Percentiles rank a stretch among this genome's conserved stretches.
Evolutionary conservation across 345 rosid species (phyloP).

Genomic region (Rhizophora apiculata): DNA sequence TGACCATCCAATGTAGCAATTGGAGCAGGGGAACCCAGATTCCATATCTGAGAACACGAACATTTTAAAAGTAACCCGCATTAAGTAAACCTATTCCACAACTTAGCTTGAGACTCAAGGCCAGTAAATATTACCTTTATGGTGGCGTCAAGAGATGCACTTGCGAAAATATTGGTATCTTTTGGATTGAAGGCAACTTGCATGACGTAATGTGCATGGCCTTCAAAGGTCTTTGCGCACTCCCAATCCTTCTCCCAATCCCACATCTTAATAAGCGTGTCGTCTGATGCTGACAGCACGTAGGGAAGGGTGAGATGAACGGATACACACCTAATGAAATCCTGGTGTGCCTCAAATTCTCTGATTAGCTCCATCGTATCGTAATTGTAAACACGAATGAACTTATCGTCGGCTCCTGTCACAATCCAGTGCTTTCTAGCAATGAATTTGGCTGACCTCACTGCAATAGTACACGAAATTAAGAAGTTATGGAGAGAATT

Average conservation of each 20-base stretch:
- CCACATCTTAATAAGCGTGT: slow-evolving; percentile 36
- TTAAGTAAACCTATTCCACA: not conserved
- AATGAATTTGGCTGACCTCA: slow-evolving; percentile 40
- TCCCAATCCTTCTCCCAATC: slow-evolving; percentile 48
- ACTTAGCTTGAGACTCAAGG: not conserved
- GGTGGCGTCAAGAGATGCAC: slow-evolving; percentile 39
- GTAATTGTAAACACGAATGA: slow-evolving; percentile 29
- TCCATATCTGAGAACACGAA: slow-evolving; percentile 30
- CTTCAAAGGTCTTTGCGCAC: slow-evolving; percentile 31
- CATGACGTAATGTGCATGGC: slow-evolving; percentile 47
- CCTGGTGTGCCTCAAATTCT: slow-evolving; percentile 38
- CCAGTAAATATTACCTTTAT: slow-evolving; percentile 20
- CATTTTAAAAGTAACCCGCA: not conserved
- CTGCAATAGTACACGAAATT: slow-evolving; percentile 16
- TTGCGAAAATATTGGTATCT: slow-evolving; percentile 23
- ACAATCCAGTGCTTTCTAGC: slow-evolving; percentile 34
- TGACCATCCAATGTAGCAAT: slow-evolving; percentile 23
- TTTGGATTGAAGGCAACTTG: slow-evolving; percentile 23
- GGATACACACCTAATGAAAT: slow-evolving; percentile 30
- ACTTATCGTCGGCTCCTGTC: slow-evolving; percentile 36
- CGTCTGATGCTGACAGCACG: slow-evolving; percentile 37
- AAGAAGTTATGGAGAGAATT: not conserved
- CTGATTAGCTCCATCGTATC: slow-evolving; percentile 28
- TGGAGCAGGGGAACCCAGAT: slow-evolving; percentile 28
- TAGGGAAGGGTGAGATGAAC: slow-evolving; percentile 33